Base-by-base conservation (phyloP, 768 basidiomycete genomes). In the Suillus weaverae region DNA sequence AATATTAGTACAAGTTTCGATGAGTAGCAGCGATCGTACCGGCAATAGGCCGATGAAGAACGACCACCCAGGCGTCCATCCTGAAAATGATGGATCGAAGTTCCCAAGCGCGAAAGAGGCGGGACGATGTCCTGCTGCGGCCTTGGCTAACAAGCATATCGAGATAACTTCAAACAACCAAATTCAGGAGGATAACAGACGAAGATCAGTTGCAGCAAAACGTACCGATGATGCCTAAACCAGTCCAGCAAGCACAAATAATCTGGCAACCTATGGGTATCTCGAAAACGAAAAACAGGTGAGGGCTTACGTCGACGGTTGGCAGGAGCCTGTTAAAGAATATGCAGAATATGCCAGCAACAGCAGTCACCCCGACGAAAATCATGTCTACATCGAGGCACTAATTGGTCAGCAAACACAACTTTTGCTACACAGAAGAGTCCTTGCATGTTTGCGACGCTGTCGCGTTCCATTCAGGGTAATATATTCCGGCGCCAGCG, bases 21-120 rank as follows among this genome's bases (percentile, higher is more conserved):
- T 10, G 22, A 22, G 8, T 50, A 32, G 3, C 6, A 53, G 53
- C 5, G 10, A 43, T 59, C 30, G 61, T 76, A 86, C 86, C 50
- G 84, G 86, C 30, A 87, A 78, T 26, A 88, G 70, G 38, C 88
- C 88, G 39, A 89, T 85, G 72, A 89, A 89, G 70, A 89, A 90
- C 0, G 86, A 81, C 87, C 87, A 89, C 38, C 86, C 89, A 14
- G 85, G 80, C 2, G 81, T 82, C 88, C 88, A 89, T 7, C 89
- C 89, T 0, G 88, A 85, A n/a, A 77, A 73, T n/a, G 86, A 83
- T 1, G 84, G 77, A 69, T 89, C 83, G 62, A 88, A 90, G 64
- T 84, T 80, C 11, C 82, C 82, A 2, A 89, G 77, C 1, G 85
- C 88, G 69, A 83, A 89, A 1, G 81, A 75, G 1, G 81, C 85